Evolutionary conservation across 2,329 filamentous ascomycete species (phyloP).

Genomic region (Hymenoscyphus infarciens): DNA sequence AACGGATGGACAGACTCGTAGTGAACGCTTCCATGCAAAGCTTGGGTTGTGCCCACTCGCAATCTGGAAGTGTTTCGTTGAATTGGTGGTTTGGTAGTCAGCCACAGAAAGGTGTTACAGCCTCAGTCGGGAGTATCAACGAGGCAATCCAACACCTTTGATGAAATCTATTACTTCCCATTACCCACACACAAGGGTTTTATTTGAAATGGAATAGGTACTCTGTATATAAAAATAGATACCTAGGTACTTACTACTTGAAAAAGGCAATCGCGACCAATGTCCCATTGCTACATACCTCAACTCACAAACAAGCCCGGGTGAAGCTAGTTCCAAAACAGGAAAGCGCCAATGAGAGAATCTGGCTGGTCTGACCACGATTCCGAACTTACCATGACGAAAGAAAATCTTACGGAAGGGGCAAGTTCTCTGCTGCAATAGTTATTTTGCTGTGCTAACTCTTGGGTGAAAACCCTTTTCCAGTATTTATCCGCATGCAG

Average conservation of each 20-base stretch:
- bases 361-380: neutral
- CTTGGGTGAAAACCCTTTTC: neutral
- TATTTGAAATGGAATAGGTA: too few species aligned
- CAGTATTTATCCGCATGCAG: neutral
- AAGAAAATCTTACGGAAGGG: neutral
- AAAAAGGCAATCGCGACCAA: too few species aligned
- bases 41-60: too few species aligned
- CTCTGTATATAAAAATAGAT: too few species aligned
- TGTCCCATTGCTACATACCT: neutral
- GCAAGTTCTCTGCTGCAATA: neutral
- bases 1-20: too few species aligned
- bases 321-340: constrained; percentile 8
- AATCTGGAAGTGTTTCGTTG: neutral
- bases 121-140: neutral
- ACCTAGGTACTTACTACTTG: too few species aligned
- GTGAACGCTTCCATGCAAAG: too few species aligned
- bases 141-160: too few species aligned
- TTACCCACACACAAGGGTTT: too few species aligned
- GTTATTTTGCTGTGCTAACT: neutral
- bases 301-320: neutral
- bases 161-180: too few species aligned
- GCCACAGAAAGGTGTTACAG: neutral
- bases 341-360: constrained; percentile 4
- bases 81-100: neutral
- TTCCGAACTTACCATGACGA: neutral